These are phyloP conservation scores for Puccinia coronata DNA, from an alignment of 1,284 basidiomycete genomes.

Conservation along the genomic window DNA sequence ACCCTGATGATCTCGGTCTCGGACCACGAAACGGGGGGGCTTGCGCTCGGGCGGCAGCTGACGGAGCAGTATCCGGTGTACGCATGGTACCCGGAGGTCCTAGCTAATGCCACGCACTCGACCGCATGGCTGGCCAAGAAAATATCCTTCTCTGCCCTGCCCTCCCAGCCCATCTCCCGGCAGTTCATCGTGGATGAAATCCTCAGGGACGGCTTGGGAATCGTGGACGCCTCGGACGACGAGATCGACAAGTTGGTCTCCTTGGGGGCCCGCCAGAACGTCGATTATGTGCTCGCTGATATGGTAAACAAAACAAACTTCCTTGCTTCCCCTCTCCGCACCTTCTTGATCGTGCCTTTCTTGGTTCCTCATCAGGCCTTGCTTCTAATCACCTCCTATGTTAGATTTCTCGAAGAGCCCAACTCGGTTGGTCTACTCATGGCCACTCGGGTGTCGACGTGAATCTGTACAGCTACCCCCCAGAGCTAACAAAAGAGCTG, in stretches of 20 bases:
- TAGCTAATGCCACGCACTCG: conserved; percentile 58
- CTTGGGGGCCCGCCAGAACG: neutral
- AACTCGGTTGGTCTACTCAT: conserved; percentile 60
- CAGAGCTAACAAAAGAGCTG: conserved; percentile 53
- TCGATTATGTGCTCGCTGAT: conserved; percentile 53
- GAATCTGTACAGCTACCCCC: conserved; percentile 59
- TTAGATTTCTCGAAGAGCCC: conserved; percentile 57
- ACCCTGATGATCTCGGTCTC: conserved; percentile 59
- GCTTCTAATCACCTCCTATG: neutral
- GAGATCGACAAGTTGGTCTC: conserved; percentile 56
- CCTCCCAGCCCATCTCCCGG: conserved; percentile 50
- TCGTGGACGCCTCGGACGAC: conserved; percentile 53
- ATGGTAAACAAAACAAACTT: conserved; percentile 51
- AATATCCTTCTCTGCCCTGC: conserved; percentile 32
- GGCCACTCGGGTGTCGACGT: conserved; percentile 61
- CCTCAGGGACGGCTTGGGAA: conserved; percentile 54
- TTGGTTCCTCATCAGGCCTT: neutral
- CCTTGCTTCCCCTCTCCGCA: neutral
- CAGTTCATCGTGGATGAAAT: conserved; percentile 52
- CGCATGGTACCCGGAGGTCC: conserved; percentile 57
- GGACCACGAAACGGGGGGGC: conserved; percentile 61
- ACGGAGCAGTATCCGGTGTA: conserved; percentile 57
- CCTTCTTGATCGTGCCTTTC: conserved; percentile 47
- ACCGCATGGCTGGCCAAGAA: conserved; percentile 55
- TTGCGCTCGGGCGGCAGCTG: conserved; percentile 59